Base-by-base conservation (phyloP, 306 rosid genomes). In the Sphenostylis stenocarpa region DNA sequence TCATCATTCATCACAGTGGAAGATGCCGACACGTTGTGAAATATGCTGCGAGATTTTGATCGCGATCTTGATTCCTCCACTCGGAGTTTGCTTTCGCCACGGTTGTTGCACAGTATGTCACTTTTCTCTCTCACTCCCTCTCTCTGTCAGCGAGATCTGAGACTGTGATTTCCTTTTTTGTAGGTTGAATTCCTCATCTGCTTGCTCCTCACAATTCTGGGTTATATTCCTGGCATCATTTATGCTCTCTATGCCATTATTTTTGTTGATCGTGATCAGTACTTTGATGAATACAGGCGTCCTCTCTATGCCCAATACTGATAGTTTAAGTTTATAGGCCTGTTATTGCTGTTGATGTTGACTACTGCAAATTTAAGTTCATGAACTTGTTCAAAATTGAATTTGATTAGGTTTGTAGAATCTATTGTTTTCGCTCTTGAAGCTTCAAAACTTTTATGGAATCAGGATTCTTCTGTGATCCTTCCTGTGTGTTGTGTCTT, bases 191-290 rank as follows among this genome's bases (percentile, higher is more conserved):
- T 95, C 77, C 57, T 89, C n/a, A 86, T 95, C 65, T 95, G 99
- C 86, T 72, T 95, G 93, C 80, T 95, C 10, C 60, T 95, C 78
- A 95, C 99, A 4, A 62, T 91, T 7, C 86, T 95, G 11, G 99
- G 99, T 21, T 95, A 95, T 82, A 6, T 95, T 45, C 97, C 99
- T 17, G 97, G 99, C 67, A 95, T 95, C 9, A 90, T 95, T 39
- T 95, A 95, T 85, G 99, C 99, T 6, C 88, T 95, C 11, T 95
- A 95, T 77, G 93, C 88, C 17, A 90, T 95, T 61, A 76, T 90
- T 41, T 88, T 89, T 64, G 69, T 90, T 33, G 89, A 95, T 85
- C 99, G 99, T 74, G 97, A 95, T n/a, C 86, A 89, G 77, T 95
- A 81, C 84, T 95, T 92, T 38, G 93, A 90, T 72, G 99, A 95